Conservation (phyloP, 129 eudicot species). For the Gnaphalium uliginosum region DNA sequence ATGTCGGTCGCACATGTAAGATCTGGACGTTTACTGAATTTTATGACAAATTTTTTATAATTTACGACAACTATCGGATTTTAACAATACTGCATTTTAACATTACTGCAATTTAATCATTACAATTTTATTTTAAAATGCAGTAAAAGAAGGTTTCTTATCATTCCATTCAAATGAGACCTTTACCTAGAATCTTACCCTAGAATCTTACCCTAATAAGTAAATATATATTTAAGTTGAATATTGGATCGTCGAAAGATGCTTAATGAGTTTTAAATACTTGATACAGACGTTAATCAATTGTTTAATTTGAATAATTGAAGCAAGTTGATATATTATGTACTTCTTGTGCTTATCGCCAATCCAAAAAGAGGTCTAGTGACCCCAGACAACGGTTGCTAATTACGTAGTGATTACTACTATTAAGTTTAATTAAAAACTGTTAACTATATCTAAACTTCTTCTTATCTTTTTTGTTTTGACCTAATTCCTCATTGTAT, state of each 20-base stretch:
- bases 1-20: no score
- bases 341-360: not conserved
- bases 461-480: not conserved
- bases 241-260: not conserved
- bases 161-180: no score
- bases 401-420: not conserved
- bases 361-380: not conserved
- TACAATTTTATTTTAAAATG: no score
- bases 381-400: not conserved
- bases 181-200: no score
- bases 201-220: no score
- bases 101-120: no score
- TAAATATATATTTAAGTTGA: slow-evolving; percentile 4
- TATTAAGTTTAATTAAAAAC: not conserved
- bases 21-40: no score
- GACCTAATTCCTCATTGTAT: not conserved
- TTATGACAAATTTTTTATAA: no score
- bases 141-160: no score
- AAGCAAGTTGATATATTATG: not conserved
- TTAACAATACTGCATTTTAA: no score
- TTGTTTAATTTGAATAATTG: slow-evolving; percentile 23
- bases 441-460: not conserved
- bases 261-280: slow-evolving; percentile 2
- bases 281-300: slow-evolving; percentile 21
- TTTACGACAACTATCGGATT: no score